Base-by-base conservation (phyloP, 2,329 filamentous ascomycete species). In the Monosporascus cannonballus region DNA sequence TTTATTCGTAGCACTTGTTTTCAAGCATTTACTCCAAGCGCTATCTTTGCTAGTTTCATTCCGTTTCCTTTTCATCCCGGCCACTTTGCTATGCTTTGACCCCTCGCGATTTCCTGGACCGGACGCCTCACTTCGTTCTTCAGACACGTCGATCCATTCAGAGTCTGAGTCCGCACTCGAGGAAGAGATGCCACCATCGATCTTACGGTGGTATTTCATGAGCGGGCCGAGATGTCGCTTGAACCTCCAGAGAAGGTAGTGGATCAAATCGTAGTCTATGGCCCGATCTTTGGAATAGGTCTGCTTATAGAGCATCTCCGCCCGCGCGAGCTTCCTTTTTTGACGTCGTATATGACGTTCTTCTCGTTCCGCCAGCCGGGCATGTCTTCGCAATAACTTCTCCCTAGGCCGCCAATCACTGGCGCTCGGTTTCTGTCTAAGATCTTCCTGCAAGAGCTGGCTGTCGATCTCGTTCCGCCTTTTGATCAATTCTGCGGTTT, bases 141-240 rank as follows among this genome's bases (percentile, higher is more conserved):
- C 47, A 9, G 47, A 38, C 18, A 15, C 39, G 22, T 51, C 42
- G 30, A 17, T 39, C 38, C 17, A 45, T 25, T 42, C 42, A 18
- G 22, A 42, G 6, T 45, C 48, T 14, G 38, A 44, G 24, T 34
- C 24, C 15, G 41, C 48, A 9, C 36, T 15, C 14, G n/a, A 52
- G 36, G 42, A 30, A 18, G 42, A 46, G 24, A 24, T 11, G 22
- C 2, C 25, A 47, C 36, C 38, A 15, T 24, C 27, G n/a, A 18
- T 45, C 20, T 42, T 48, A 22, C 50, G 27, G 25, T 48, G 47
- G 11, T 37, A 39, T 20, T 56, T 25, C 36, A 62, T 41, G 25
- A 54, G 51, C 14, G 61, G 55, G 2, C 54, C 59, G 17, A 62
- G 58, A 34, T 59, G 55, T 47, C 56, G 54, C 49, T 59, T 59